phyloP scores from a whole-genome alignment of 768 basidiomycete genomes.

The Termitomyces sp. region DNA sequence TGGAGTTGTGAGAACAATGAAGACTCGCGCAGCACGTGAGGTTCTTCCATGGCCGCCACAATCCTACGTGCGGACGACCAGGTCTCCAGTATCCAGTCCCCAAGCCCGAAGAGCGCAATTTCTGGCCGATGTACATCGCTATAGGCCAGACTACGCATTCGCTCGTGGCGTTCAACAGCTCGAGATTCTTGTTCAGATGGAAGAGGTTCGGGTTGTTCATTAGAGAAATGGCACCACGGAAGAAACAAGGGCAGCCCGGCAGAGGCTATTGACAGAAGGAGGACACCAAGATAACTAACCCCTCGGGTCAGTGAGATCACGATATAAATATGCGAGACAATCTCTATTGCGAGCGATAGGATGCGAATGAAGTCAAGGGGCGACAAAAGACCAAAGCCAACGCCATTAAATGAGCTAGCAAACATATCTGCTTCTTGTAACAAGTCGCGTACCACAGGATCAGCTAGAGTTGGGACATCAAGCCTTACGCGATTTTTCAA shows the following conservation, averaged over 20 bases:
- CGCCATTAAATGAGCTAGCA: constrained; percentile 76
- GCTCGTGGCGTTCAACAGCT: constrained; percentile 69
- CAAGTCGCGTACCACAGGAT: constrained; percentile 71
- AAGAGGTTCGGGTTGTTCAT: constrained; percentile 39
- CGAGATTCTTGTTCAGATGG: constrained; percentile 58
- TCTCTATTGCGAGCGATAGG: constrained; percentile 68
- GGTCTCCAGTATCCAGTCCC: constrained; percentile 78
- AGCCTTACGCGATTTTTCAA: constrained; percentile 74
- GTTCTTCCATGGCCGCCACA: constrained; percentile 56
- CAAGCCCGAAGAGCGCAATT: constrained; percentile 77
- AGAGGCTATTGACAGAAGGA: constrained; percentile 62
- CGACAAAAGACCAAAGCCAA: constrained; percentile 76
- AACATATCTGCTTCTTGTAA: constrained; percentile 87
- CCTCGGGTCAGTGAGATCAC: constrained; percentile 62
- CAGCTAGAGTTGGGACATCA: constrained; percentile 76
- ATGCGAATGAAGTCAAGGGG: constrained; percentile 79
- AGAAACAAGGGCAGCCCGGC: constrained; percentile 59
- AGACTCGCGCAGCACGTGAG: constrained; percentile 38
- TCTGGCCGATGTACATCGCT: constrained; percentile 79
- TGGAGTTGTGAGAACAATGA: constrained; percentile 57
- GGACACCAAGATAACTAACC: constrained; percentile 52
- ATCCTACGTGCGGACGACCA: constrained; percentile 69
- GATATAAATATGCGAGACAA: constrained; percentile 68
- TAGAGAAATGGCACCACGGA: constrained; percentile 45
- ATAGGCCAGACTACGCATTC: constrained; percentile 71